Evolutionary conservation across 1,139 yeast species (phyloP), one percentile per base, ranked within the genome.

Genomic region (Scheffersomyces lignicola): DNA sequence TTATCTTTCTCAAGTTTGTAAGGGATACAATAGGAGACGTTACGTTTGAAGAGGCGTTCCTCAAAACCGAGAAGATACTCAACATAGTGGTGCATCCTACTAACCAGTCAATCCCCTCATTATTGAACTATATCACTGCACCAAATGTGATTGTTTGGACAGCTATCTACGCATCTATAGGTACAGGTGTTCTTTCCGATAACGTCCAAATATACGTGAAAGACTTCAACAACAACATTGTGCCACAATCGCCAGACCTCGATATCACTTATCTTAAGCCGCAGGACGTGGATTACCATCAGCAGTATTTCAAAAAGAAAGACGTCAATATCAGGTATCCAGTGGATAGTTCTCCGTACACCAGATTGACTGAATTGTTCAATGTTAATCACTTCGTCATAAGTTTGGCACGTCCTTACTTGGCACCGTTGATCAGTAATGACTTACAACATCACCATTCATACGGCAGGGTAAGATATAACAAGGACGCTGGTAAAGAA

Each of bases 141-240:
- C 98, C 98, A 1, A 89, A 92, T 58, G 96, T 90, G 7, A 74
- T 92, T 6, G 84, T 92, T 10, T 80, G 95, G 81, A 85, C 96
- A 3, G 97, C 89, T 0, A 76, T 83, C 8, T 70, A 76, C 67
- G 83, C 85, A 7, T 80, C 89, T 2, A 79, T 82, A 36, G 90
- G 90, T 8, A 72, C 84, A 0, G 86, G 85, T 0, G 77, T 80
- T 2, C 59, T 79, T 8, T 74, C 81, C 0, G 79, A 78, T 41
- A 73, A 77, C 39, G 77, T 87, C 7, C 73, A 76, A 41, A 60
- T 90, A 16, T 70, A 81, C 42, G 84, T 85, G 39, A 88, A 87
- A 51, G 86, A 87, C 52, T 63, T 79, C 43, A 69, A 78, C 33
- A 76, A 79, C 48, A 69, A 77, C 29, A 69, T 82, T 11, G 80